phyloP scores from a whole-genome alignment of 78 protist species.

The Polysphondylium violaceum region DNA sequence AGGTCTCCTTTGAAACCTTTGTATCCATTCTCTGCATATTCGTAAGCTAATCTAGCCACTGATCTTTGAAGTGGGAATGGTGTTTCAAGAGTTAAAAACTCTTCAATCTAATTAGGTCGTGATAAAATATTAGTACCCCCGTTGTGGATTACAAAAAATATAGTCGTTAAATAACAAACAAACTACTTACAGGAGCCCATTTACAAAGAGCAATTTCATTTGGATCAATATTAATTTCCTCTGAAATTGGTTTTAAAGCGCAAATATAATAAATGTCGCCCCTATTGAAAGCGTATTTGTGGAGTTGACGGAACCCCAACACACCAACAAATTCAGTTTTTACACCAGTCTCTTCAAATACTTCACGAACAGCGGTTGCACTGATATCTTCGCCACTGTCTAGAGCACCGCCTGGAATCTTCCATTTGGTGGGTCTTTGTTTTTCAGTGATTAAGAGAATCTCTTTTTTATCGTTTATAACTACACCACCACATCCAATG shows the following conservation, averaged over 20 bases:
- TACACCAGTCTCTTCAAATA: constrained; percentile 87
- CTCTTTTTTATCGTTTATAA: constrained; percentile 77
- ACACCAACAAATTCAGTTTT: constrained; percentile 58
- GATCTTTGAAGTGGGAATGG: constrained; percentile 62
- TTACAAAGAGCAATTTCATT: constrained; percentile 64
- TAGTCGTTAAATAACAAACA: not conserved
- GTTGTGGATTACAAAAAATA: not conserved
- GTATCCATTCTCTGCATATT: constrained; percentile 63
- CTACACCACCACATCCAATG: constrained; percentile 84
- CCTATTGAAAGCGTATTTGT: constrained; percentile 67
- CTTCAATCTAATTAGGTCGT: no score
- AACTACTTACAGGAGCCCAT: constrained; percentile 60
- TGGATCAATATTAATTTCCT: constrained; percentile 61
- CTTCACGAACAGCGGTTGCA: constrained; percentile 84
- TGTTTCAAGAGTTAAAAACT: constrained; percentile 1
- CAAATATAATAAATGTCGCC: constrained; percentile 68
- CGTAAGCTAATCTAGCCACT: constrained; percentile 53
- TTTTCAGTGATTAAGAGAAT: constrained; percentile 77
- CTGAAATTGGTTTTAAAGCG: constrained; percentile 27
- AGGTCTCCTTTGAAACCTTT: constrained; percentile 54
- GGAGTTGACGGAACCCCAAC: constrained; percentile 69
- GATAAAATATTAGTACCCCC: not conserved
- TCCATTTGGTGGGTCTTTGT: constrained; percentile 82
- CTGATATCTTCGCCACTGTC: constrained; percentile 85
- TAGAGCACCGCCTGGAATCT: constrained; percentile 86